These are phyloP conservation scores for Paracorniculantispora psalliotae DNA, from an alignment of 2,329 filamentous ascomycete genomes.

Conservation along the genomic window DNA sequence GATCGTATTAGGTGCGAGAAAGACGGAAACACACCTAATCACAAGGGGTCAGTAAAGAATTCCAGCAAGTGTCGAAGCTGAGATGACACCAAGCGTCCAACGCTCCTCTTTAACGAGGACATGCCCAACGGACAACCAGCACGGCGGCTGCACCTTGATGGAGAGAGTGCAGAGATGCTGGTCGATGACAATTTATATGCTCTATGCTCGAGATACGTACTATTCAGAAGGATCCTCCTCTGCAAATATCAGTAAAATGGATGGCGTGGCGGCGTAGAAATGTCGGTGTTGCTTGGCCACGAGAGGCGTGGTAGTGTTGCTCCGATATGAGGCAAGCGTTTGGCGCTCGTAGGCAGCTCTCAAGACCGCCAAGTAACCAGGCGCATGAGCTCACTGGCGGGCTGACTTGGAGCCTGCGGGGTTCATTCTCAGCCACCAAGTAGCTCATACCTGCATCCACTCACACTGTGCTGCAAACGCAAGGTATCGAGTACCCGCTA, in stretches of 20 bases:
- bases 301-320: neutral
- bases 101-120: neutral
- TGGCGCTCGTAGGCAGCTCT: neutral
- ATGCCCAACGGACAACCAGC: neutral
- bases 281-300: neutral
- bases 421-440: neutral
- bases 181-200: neutral
- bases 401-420: constrained; percentile 5
- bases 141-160: constrained; percentile 4
- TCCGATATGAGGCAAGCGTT: neutral
- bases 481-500: neutral
- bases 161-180: neutral
- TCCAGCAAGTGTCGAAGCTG: neutral
- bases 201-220: neutral
- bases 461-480: neutral
- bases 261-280: neutral
- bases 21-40: neutral
- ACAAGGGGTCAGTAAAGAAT: neutral
- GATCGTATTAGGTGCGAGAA: neutral
- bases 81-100: neutral
- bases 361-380: neutral
- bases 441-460: neutral
- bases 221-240: neutral
- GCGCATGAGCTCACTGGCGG: neutral
- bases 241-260: neutral